phyloP scores from a whole-genome alignment of 192 early-diverging fungal genomes.

The Coemansia sp. region DNA sequence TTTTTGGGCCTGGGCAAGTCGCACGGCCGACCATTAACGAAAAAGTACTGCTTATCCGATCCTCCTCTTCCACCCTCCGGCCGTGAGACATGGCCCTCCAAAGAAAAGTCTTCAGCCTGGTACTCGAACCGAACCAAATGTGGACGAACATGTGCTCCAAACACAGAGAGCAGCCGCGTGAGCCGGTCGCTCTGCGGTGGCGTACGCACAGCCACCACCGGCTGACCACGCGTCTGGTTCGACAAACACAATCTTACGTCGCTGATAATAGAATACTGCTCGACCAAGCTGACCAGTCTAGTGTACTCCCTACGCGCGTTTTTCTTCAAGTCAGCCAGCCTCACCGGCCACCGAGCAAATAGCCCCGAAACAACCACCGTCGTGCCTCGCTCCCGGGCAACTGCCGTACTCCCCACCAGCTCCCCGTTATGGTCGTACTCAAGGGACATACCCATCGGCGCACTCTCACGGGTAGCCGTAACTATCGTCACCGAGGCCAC shows the following conservation, averaged over 20 bases:
- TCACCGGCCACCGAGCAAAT: constrained; percentile 86
- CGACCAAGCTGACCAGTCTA: constrained; percentile 73
- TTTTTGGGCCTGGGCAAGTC: constrained; percentile 74
- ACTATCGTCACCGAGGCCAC: constrained; percentile 58
- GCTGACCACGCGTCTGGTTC: constrained; percentile 56
- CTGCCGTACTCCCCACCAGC: constrained; percentile 46
- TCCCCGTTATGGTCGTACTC: constrained; percentile 68
- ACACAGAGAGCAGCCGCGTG: constrained; percentile 64
- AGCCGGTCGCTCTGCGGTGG: constrained; percentile 21
- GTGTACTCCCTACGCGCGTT: constrained; percentile 79
- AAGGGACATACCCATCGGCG: constrained; percentile 61
- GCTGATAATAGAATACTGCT: constrained; percentile 81
- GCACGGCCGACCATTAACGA: constrained; percentile 88
- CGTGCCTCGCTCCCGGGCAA: constrained; percentile 72
- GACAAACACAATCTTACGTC: constrained; percentile 63
- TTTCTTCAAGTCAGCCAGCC: constrained; percentile 79
- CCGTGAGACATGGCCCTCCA: constrained; percentile 60
- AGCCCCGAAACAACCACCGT: constrained; percentile 72
- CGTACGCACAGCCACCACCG: constrained; percentile 11
- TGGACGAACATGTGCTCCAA: constrained; percentile 62
- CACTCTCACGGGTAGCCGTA: constrained; percentile 62
- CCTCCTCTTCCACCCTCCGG: constrained; percentile 70
- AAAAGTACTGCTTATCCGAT: constrained; percentile 83
- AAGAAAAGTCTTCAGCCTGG: constrained; percentile 1
- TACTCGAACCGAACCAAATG: constrained; percentile 18